Evolutionary conservation across 2,329 filamentous ascomycete genomes (phyloP).

Genomic region (Penicillium sp.): DNA sequence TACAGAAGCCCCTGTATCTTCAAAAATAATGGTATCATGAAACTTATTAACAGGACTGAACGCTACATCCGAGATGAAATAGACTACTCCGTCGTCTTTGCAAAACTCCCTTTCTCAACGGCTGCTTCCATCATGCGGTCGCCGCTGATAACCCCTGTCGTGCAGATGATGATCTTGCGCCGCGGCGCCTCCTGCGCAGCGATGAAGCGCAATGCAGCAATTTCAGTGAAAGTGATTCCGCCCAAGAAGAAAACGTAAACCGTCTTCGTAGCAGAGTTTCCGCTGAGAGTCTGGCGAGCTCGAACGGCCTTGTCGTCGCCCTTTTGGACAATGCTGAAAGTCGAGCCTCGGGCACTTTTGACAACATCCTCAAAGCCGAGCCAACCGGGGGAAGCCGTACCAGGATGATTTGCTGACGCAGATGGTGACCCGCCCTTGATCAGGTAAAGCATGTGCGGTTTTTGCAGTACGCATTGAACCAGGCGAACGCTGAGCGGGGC

Average conservation of each 20-base stretch:
- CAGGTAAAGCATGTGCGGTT: constrained; percentile 74
- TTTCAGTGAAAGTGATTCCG: constrained; percentile 95
- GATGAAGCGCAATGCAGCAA: constrained; percentile 89
- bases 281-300: constrained; percentile 78
- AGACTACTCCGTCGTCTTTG: constrained; percentile 31
- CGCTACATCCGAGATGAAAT: constrained; percentile 8
- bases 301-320: constrained; percentile 91
- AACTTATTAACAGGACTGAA: constrained; percentile 7
- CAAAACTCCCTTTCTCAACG: constrained; percentile 70
- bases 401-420: constrained; percentile 51
- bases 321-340: constrained; percentile 89
- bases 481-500: constrained; percentile 88
- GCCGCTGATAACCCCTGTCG: constrained; percentile 87
- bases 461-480: constrained; percentile 90
- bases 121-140: constrained; percentile 85
- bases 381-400: constrained; percentile 74
- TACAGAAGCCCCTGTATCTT: neutral
- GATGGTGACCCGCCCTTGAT: constrained; percentile 63
- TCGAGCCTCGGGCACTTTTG: constrained; percentile 82
- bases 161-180: constrained; percentile 85
- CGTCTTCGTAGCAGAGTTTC: constrained; percentile 73
- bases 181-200: constrained; percentile 78
- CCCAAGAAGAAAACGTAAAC: constrained; percentile 96
- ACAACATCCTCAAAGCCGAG: constrained; percentile 90
- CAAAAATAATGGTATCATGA: constrained; percentile 19